Percentiles rank a stretch among this genome's conserved stretches.
phyloP scores from a whole-genome alignment of 495 filamentous ascomycete genomes.

The Hypoxylon fragiforme region DNA sequence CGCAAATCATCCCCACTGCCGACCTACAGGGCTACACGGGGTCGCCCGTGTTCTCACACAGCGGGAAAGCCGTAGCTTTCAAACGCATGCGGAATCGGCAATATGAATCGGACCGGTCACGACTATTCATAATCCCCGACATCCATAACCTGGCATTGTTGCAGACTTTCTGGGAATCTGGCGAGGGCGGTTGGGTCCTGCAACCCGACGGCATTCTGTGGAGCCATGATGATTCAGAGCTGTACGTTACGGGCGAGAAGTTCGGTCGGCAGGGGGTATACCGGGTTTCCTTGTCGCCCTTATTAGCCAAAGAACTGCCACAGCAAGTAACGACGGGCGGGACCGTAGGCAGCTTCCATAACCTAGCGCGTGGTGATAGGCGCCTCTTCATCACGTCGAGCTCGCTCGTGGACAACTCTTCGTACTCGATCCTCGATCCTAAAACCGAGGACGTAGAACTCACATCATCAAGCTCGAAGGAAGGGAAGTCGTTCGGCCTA shows the following conservation, averaged over 20 bases:
- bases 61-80: slow-evolving; percentile 75
- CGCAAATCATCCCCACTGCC: slow-evolving; percentile 52
- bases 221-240: slow-evolving; percentile 63
- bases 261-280: slow-evolving; percentile 65
- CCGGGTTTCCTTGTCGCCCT: slow-evolving; percentile 59
- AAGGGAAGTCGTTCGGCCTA: slow-evolving; percentile 72
- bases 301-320: slow-evolving; percentile 57
- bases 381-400: slow-evolving; percentile 66
- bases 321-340: slow-evolving; percentile 62
- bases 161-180: slow-evolving; percentile 65
- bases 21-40: slow-evolving; percentile 70
- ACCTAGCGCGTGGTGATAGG: slow-evolving; percentile 50
- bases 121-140: slow-evolving; percentile 67
- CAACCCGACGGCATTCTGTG: slow-evolving; percentile 69
- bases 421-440: slow-evolving; percentile 65
- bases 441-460: slow-evolving; percentile 43
- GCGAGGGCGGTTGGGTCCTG: slow-evolving; percentile 66
- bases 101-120: slow-evolving; percentile 88
- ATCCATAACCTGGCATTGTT: slow-evolving; percentile 62
- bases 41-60: slow-evolving; percentile 74
- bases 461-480: slow-evolving; percentile 68
- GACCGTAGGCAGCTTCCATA: slow-evolving; percentile 60
- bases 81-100: slow-evolving; percentile 76
- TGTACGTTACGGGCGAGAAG: slow-evolving; percentile 71
- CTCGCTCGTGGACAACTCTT: slow-evolving; percentile 69